phyloP scores from a whole-genome alignment of 2,329 filamentous ascomycete genomes.

The Microascus cirrosus region DNA sequence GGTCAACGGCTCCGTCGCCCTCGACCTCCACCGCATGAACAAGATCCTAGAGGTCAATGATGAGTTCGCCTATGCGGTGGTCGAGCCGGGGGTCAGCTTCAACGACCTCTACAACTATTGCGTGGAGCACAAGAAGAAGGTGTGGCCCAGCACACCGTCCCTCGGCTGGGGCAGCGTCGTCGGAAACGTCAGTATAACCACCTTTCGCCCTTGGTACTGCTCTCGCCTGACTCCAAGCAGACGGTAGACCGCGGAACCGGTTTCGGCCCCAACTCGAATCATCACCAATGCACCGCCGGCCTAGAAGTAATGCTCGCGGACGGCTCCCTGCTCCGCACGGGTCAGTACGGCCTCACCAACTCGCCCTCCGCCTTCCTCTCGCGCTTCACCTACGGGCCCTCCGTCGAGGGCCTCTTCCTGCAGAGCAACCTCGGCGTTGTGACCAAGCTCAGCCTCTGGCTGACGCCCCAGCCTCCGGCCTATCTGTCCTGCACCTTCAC shows the following conservation, averaged over 20 bases:
- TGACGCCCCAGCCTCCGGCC: slow-evolving; percentile 21
- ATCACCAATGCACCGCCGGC: slow-evolving; percentile 25
- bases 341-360: slow-evolving; percentile 31
- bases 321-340: slow-evolving; percentile 31
- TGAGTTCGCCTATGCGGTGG: slow-evolving; percentile 34
- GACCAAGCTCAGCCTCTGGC: slow-evolving; percentile 39
- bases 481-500: slow-evolving; percentile 27
- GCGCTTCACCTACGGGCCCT: slow-evolving; percentile 25
- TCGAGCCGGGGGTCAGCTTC: slow-evolving; percentile 46
- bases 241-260: too few species aligned
- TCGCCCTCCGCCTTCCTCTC: slow-evolving; percentile 27
- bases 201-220: too few species aligned
- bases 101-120: slow-evolving; percentile 33
- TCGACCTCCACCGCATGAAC: slow-evolving; percentile 36
- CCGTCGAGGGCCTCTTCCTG: slow-evolving; percentile 33
- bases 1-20: slow-evolving; percentile 25
- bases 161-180: slow-evolving; percentile 29
- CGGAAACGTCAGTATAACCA: too few species aligned
- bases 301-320: slow-evolving; percentile 32
- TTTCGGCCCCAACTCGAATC: too few species aligned
- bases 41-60: slow-evolving; percentile 37
- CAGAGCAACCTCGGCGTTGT: slow-evolving; percentile 41
- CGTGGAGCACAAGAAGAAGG: slow-evolving; percentile 21
- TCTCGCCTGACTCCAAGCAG: too few species aligned
- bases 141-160: slow-evolving; percentile 31